These are phyloP conservation scores for Metroxylon sagu DNA, from an alignment of 176 grass and related monocot genomes.

Conservation along the genomic window DNA sequence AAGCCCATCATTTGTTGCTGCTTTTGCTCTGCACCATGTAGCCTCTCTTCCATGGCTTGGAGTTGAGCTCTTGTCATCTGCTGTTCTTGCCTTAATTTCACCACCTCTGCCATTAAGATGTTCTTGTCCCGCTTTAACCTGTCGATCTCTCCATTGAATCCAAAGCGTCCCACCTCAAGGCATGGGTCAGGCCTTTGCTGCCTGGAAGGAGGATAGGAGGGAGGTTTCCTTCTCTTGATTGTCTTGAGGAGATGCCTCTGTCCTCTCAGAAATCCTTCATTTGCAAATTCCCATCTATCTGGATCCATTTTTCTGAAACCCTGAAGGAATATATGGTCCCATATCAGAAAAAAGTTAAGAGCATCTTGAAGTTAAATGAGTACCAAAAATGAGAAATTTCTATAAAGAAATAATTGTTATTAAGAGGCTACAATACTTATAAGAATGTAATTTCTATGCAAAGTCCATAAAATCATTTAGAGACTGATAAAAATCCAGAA, in stretches of 20 bases:
- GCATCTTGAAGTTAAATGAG: no score
- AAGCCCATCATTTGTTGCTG: constrained; percentile 69
- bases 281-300: constrained; percentile 85
- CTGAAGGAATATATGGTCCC: constrained; percentile 26
- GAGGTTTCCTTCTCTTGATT: constrained; percentile 52
- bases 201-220: constrained; percentile 11
- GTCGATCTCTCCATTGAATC: constrained; percentile 46
- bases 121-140: constrained; percentile 53
- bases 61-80: constrained; percentile 42
- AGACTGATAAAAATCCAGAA: no score
- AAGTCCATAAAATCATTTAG: no score
- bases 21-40: constrained; percentile 40
- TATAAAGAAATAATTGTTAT: background rate
- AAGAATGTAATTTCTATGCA: no score
- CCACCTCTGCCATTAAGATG: constrained; percentile 50
- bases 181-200: constrained; percentile 16
- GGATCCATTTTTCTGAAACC: constrained; percentile 81
- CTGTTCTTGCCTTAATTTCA: constrained; percentile 69
- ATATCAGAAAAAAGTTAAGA: no score
- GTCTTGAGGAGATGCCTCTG: constrained; percentile 54
- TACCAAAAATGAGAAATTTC: constrained; percentile 6
- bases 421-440: no score
- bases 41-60: constrained; percentile 46
- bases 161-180: constrained; percentile 59
- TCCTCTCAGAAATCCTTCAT: constrained; percentile 56